phyloP scores from a whole-genome alignment of 169 alveolate species.

The Cytauxzoon felis region DNA sequence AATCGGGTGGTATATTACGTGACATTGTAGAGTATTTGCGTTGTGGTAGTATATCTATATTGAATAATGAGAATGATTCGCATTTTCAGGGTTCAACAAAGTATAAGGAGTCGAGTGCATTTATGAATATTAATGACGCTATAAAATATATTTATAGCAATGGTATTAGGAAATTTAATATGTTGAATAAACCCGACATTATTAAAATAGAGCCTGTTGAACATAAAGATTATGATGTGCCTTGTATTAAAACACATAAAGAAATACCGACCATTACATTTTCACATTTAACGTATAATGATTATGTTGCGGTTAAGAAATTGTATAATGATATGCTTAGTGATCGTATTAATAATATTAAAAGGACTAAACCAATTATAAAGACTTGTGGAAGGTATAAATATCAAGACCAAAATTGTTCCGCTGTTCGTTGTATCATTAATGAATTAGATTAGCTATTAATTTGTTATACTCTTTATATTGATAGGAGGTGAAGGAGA shows the following conservation, averaged over 20 bases:
- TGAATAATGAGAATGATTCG: not conserved
- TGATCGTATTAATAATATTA: not conserved
- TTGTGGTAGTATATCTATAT: slow-evolving; percentile 2
- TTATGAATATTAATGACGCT: slow-evolving; percentile 8
- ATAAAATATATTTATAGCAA: slow-evolving; percentile 20
- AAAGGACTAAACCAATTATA: not conserved
- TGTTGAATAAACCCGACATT: slow-evolving; percentile 2
- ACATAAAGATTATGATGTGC: not conserved
- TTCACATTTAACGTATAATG: slow-evolving; percentile 24
- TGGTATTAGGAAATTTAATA: slow-evolving; percentile 21
- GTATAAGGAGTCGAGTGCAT: not conserved
- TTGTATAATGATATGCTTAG: not conserved
- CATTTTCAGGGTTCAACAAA: slow-evolving; percentile 6
- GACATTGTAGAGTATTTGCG: slow-evolving; percentile 5
- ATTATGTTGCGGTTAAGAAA: not conserved
- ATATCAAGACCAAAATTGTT: slow-evolving; percentile 50
- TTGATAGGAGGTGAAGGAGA: too few species aligned
- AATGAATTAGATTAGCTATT: slow-evolving; percentile 24
- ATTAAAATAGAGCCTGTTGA: not conserved
- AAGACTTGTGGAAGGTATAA: slow-evolving; percentile 48
- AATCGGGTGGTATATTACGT: not conserved
- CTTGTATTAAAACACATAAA: slow-evolving; percentile 24
- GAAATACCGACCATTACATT: slow-evolving; percentile 29
- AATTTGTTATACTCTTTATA: too few species aligned
- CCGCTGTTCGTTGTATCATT: slow-evolving; percentile 56